Evolutionary conservation across 1,284 basidiomycete species (phyloP), one percentile per base, ranked within the genome.

Genomic region (Naganishia sp.): DNA sequence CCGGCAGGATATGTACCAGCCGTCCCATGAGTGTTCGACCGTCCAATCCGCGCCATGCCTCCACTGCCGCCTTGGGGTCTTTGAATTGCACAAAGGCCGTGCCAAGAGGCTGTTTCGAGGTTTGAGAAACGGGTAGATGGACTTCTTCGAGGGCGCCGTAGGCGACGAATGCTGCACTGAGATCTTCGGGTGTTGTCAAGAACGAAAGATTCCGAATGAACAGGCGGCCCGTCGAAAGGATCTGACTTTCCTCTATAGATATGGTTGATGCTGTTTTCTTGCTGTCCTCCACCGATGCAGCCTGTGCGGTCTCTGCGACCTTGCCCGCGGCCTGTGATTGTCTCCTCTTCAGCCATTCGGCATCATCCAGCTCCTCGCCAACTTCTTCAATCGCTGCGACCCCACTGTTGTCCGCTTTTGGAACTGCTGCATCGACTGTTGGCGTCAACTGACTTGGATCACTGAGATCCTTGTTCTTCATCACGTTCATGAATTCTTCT

Each of bases 131-230:
- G 0, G 92, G 92, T 46, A 94, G 86, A 74, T 97, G 94, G 0
- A 91, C 88, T 85, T 92, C 87, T 60, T 84, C 84, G 51, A 97
- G 77, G 50, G 85, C 81, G 9, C 94, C 94, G 76, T 85, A 92
- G 0, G 84, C 81, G 10, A 80, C 77, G 76, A 95, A 94, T 6
- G 88, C 82, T n/a, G 84, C 81, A 7, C 80, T 76, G 2, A 98
- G 78, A 60, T 96, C 92, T 3, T 84, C 81, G 41, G 90, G 85
- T 1, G 88, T 89, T 66, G 90, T 90, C 0, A 89, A 85, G 74
- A 92, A 98, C 0, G 94, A 84, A 21, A 98, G 80, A 76, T 98
- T 99, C 15, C 95, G 90, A 6, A 98, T 82, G 75, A 98, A 98
- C 5, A 98, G 81, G 1, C 95, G 87, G 0, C 87, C 85, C 0